These are phyloP conservation scores for Camelina hispida DNA, from an alignment of 345 rosid species.

Conservation along the genomic window DNA sequence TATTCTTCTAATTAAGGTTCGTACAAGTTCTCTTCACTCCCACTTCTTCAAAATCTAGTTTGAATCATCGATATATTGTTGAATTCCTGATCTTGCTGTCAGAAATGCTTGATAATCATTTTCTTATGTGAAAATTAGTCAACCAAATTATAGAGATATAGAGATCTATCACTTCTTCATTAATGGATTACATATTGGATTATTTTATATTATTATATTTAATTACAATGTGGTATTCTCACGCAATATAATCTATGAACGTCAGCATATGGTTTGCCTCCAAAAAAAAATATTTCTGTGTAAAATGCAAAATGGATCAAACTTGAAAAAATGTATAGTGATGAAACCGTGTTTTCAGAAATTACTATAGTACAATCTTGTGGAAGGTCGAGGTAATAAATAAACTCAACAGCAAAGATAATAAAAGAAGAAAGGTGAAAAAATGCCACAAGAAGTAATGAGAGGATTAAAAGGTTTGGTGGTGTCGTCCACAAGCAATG, in stretches of 20 bases:
- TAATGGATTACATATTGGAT: background rate
- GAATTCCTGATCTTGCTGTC: background rate
- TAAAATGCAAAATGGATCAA: background rate
- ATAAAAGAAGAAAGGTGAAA: conserved; percentile 10
- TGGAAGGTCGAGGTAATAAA: background rate
- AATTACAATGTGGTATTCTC: background rate
- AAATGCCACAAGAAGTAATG: conserved; percentile 75
- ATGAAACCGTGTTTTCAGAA: conserved; percentile 17
- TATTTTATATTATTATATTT: background rate
- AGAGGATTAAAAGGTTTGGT: conserved; percentile 60
- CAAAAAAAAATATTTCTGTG: background rate
- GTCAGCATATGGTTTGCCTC: background rate
- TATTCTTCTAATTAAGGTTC: conserved; percentile 15
- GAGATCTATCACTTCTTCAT: conserved; percentile 18
- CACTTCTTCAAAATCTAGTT: background rate
- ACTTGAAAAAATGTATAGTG: conserved; percentile 15
- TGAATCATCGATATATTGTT: background rate
- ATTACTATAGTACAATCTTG: background rate
- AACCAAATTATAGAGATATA: background rate
- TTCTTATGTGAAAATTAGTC: background rate
- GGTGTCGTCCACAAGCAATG: conserved; percentile 47
- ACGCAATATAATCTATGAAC: conserved; percentile 1
- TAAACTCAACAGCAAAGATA: background rate
- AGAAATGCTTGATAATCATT: conserved; percentile 10
- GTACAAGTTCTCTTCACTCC: conserved; percentile 3